A percentile compares a stretch with the other conserved stretches of the same genome.
These are phyloP conservation scores for Simmondsia chinensis DNA, from an alignment of 148 eudicot species.

Conservation along the genomic window DNA sequence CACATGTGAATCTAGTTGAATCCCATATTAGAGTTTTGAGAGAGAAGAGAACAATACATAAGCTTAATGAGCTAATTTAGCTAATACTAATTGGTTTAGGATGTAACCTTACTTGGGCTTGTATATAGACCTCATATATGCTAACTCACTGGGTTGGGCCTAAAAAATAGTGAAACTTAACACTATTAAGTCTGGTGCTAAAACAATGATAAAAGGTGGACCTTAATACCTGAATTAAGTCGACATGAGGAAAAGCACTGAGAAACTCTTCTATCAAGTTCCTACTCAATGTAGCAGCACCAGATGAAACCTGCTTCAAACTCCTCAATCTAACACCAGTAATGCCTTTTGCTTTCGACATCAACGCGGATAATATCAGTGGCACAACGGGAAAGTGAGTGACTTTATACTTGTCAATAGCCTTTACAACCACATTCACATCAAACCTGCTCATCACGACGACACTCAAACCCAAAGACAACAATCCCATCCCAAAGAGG, in stretches of 20 bases:
- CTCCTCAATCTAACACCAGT: slow-evolving; percentile 26
- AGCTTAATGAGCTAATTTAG: too few relatives aligned
- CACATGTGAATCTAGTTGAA: too few relatives aligned
- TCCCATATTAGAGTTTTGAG: too few relatives aligned
- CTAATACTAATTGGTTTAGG: too few relatives aligned
- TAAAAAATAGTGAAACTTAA: too few relatives aligned
- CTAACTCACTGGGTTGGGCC: too few relatives aligned
- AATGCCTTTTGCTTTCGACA: slow-evolving; percentile 27
- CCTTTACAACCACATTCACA: slow-evolving; percentile 42
- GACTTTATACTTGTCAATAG: slow-evolving; percentile 40
- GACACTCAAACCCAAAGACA: slow-evolving; percentile 49
- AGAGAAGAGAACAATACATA: too few relatives aligned
- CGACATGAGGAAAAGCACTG: slow-evolving; percentile 51
- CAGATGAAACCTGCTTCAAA: slow-evolving; percentile 87
- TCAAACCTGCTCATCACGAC: slow-evolving; percentile 67
- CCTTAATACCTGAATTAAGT: slow-evolving; percentile 74
- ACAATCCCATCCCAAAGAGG: slow-evolving; percentile 57
- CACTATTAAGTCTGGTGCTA: too few relatives aligned
- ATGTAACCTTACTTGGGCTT: too few relatives aligned
- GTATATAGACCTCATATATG: too few relatives aligned
- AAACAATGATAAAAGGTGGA: not conserved
- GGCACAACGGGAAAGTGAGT: slow-evolving; percentile 82
- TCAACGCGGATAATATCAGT: slow-evolving; percentile 52
- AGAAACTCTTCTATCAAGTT: slow-evolving; percentile 52
- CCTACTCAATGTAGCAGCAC: slow-evolving; percentile 62